Base-by-base conservation (phyloP, 495 filamentous ascomycete species). In the Symbiotaphrina buchneri region DNA sequence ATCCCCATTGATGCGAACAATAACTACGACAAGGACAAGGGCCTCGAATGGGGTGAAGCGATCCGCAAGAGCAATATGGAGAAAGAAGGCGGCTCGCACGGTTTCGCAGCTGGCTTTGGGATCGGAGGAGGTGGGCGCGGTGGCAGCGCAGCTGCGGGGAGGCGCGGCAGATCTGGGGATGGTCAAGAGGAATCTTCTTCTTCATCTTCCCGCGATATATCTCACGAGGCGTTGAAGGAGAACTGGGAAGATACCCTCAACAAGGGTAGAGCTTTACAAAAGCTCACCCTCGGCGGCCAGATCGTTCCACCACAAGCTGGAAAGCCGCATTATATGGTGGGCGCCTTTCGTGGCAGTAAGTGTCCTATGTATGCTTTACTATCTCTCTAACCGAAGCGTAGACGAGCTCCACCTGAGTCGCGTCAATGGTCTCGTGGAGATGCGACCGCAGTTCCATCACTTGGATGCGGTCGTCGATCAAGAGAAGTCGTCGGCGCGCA, bases 381-480 rank as follows among this genome's bases (percentile, higher is more conserved):
- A 18, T 18, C 14, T 20, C 19, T 25, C 42, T 37, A 33, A 47
- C 18, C 31, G 4, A 13, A 7, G 28, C 33, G 3, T 32, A 75
- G 69, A 67, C 34, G 63, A 75, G 40, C 44, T 79, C 4, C 69
- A 79, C 47, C 53, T 81, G n/a, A 75, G 67, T 0, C 62, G 63
- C 4, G 56, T 82, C 27, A 57, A 63, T 16, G 68, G 70, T 0
- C 65, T 79, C 11, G 71, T 75, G 10, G 74, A 81, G 46, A 53
- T 84, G 40, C 65, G 74, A 3, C 72, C 78, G 3, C 71, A 82
- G 39, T 65, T 78, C 38, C 67, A 74, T 40, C 75, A 84, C 44
- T 42, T 83, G 16, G 78, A 83, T 46, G 76, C 78, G 0, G 31
- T 63, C 26, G 51, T 62, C 22, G 72, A 77, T 48, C 32, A 49